Percentiles rank a stretch among this genome's conserved stretches.
These are phyloP conservation scores for Brassica balearica DNA, from an alignment of 441 rosid species.

Conservation along the genomic window DNA sequence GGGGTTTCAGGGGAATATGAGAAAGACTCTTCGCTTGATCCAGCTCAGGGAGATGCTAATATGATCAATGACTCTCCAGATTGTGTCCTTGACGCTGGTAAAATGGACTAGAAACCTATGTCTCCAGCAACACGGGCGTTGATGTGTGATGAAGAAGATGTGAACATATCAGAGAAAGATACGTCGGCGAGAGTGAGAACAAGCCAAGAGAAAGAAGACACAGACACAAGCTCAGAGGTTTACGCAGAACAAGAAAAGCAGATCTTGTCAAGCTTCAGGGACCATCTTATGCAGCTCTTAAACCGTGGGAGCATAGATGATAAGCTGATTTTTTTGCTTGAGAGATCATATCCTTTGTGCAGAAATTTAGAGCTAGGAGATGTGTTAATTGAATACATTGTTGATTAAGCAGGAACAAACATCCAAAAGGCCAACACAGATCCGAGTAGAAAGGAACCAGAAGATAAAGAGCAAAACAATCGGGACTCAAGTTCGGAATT, in stretches of 20 bases:
- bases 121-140: conserved; percentile 70
- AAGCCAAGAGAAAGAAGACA: conserved; percentile 40
- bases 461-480: conserved; percentile 28
- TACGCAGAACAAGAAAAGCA: conserved; percentile 72
- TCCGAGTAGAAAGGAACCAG: conserved; percentile 19
- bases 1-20: conserved; percentile 32
- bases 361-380: too few species aligned
- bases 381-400: too few species aligned
- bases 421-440: conserved; percentile 2
- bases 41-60: conserved; percentile 40
- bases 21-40: conserved; percentile 35
- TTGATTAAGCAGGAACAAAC: conserved; percentile 19
- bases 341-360: too few species aligned
- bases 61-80: conserved; percentile 44
- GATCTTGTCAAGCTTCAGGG: conserved; percentile 58
- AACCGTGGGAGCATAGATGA: too few species aligned
- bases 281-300: too few species aligned
- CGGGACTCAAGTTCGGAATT: conserved; percentile 27
- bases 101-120: conserved; percentile 45
- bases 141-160: conserved; percentile 89
- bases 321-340: too few species aligned
- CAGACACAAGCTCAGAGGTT: conserved; percentile 46
- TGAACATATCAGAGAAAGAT: conserved; percentile 60
- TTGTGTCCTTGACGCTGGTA: conserved; percentile 41
- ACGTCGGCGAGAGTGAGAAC: conserved; percentile 17